Evolutionary conservation across 495 filamentous ascomycete species (phyloP).

Genomic region (Choiromyces venosus): DNA sequence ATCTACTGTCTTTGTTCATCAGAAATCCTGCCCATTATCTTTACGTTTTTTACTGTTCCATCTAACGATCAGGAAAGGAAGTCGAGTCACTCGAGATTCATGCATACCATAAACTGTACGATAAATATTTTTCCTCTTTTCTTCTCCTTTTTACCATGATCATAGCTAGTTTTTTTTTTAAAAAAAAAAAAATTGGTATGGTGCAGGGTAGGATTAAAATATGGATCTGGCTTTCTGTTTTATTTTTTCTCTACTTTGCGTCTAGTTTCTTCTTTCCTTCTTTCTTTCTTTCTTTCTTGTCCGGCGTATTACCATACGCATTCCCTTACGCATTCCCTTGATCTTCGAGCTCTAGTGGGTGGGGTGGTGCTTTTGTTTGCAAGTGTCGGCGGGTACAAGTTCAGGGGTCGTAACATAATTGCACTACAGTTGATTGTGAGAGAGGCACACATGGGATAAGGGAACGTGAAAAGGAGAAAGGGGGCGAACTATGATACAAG

Average conservation of each 20-base stretch:
- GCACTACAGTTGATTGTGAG: not conserved
- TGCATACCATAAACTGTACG: slow-evolving; percentile 24
- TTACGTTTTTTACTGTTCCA: not conserved
- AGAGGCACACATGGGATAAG: not conserved
- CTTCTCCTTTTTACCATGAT: slow-evolving; percentile 7
- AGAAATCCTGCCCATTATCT: not conserved
- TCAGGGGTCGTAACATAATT: not conserved
- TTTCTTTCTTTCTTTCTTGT: not conserved
- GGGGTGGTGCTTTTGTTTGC: not conserved
- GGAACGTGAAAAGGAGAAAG: not conserved
- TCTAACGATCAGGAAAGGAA: not conserved
- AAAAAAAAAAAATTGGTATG: not conserved
- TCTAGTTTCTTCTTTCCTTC: not conserved
- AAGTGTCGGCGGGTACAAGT: not conserved
- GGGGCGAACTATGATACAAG: not conserved
- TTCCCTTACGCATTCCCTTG: too few species aligned
- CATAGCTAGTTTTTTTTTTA: not conserved
- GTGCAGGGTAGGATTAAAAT: not conserved
- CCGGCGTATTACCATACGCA: not conserved
- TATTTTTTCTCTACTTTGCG: not conserved
- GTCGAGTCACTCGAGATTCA: not conserved
- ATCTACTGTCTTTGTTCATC: not conserved
- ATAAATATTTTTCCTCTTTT: slow-evolving; percentile 20
- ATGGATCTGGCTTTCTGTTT: not conserved
- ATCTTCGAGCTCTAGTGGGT: not conserved